Base-by-base conservation (phyloP, 345 rosid species). In the Eucalyptus erythrocorys region DNA sequence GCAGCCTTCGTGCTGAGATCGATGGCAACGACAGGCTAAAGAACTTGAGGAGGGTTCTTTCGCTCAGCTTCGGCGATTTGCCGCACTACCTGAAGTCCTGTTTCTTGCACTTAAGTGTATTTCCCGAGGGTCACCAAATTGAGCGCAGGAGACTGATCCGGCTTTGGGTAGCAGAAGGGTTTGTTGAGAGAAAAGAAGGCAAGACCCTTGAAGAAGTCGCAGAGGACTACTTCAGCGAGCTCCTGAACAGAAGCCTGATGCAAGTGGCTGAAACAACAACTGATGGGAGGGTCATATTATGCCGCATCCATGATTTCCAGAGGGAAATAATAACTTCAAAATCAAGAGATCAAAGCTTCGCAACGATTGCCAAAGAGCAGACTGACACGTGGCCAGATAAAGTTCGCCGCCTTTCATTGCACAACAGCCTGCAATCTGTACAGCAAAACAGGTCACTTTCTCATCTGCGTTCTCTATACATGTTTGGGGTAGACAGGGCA, bases 101-200 rank as follows among this genome's bases (percentile, higher is more conserved):
- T 87, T 91, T 92, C 87, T 48, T 94, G 88, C 92, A 93, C 92
- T 86, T 93, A 40, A 88, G 93, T 87, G 89, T 94, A 19, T 94
- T 91, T 76, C 94, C 94, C 0, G 93, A 94, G 91, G 92, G 90
- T 68, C 88, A 90, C 71, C 81, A 19, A 13, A 90, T 94, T 6
- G 92, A 91, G 40, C 88, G 68, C 6, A 57, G 48, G 76, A 91
- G 90, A 88, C 88, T 93, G 48, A 71, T 92, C 84, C 90, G 94
- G 16, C 59, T 94, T 42, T 94, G 95, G 95, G 89, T 90, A 17
- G 94, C 94, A 0, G 93, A 93, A 85, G 94, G 94, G 32, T 93
- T 94, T 55, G 91, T 94, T 26, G 91, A 89, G 90, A 87, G 64
- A 45, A 92, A 90, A 88, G 90, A 89, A 86, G 95, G 94, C 22